Conservation (phyloP, 1,284 basidiomycete species). For the Microbotryum scabiosae region DNA sequence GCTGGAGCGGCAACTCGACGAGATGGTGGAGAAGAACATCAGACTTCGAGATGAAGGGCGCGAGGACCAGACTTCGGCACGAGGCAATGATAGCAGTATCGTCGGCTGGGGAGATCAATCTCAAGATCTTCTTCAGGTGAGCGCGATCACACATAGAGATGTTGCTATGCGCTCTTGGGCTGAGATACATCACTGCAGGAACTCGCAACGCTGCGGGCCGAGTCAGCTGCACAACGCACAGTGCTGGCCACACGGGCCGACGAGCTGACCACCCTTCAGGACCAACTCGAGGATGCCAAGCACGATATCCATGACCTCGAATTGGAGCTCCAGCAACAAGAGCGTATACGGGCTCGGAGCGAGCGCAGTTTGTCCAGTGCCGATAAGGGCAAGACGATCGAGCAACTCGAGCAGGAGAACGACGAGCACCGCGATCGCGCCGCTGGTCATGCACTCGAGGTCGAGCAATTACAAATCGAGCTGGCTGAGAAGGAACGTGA, state of each 20-base stretch:
- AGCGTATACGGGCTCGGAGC: conserved; percentile 1
- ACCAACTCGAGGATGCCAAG: conserved; percentile 39
- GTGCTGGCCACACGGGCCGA: conserved; percentile 35
- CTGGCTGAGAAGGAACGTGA: conserved; percentile 74
- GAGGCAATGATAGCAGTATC: conserved; percentile 44
- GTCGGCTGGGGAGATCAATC: conserved; percentile 34
- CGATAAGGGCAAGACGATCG: conserved; percentile 13
- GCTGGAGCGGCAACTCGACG: conserved; percentile 29
- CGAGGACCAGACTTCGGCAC: conserved; percentile 12
- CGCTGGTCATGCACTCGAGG: conserved; percentile 65
- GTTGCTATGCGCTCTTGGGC: too few relatives aligned
- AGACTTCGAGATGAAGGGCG: conserved; percentile 57
- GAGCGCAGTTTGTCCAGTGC: conserved; percentile 6
- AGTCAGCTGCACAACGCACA: conserved; percentile 35
- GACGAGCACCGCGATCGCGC: conserved; percentile 64
- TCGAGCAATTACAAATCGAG: conserved; percentile 66
- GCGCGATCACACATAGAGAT: too few relatives aligned
- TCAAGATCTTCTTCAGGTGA: too few relatives aligned
- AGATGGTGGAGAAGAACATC: conserved; percentile 62
- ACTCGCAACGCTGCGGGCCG: conserved; percentile 48
- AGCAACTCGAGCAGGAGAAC: conserved; percentile 47
- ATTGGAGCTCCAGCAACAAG: conserved; percentile 33
- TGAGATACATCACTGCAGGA: conserved; percentile 20
- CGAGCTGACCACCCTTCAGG: conserved; percentile 36
- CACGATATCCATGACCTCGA: conserved; percentile 40